phyloP scores from a whole-genome alignment of 2,329 filamentous ascomycete species.

The Lecanicillium sp. region DNA sequence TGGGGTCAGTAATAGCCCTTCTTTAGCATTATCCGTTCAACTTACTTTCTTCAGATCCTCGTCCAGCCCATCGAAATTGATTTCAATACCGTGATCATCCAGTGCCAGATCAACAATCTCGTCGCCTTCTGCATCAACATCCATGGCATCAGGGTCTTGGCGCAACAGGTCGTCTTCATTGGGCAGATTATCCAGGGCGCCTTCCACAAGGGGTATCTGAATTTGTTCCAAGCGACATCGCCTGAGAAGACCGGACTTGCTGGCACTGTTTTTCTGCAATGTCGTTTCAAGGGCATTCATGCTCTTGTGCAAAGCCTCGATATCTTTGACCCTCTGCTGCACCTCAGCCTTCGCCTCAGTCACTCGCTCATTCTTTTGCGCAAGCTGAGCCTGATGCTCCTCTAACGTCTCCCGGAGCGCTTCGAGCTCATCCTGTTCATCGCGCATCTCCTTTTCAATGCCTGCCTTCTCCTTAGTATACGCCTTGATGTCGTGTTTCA shows the following conservation, averaged over 20 bases:
- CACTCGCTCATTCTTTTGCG: conserved; percentile 67
- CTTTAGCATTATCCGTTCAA: conserved; percentile 15
- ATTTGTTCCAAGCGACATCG: conserved; percentile 93
- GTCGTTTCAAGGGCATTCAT: conserved; percentile 81
- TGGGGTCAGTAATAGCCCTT: conserved; percentile 24
- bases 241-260: conserved; percentile 76
- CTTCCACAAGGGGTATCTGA: conserved; percentile 68
- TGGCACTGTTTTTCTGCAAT: conserved; percentile 77
- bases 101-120: conserved; percentile 58
- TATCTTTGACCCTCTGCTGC: conserved; percentile 76
- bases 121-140: conserved; percentile 67
- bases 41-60: conserved; percentile 74
- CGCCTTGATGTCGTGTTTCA: conserved; percentile 62
- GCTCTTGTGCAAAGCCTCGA: conserved; percentile 65
- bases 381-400: conserved; percentile 60
- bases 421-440: conserved; percentile 70
- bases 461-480: conserved; percentile 67
- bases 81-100: conserved; percentile 85
- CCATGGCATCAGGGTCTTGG: conserved; percentile 83
- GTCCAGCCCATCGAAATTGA: conserved; percentile 77
- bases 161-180: conserved; percentile 76
- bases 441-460: conserved; percentile 67
- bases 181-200: conserved; percentile 78
- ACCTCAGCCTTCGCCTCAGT: conserved; percentile 73
- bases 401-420: conserved; percentile 67